Percentiles rank a stretch among this genome's conserved stretches.
phyloP scores from a whole-genome alignment of 2,329 filamentous ascomycete species.

The Diaporthe velutina region DNA sequence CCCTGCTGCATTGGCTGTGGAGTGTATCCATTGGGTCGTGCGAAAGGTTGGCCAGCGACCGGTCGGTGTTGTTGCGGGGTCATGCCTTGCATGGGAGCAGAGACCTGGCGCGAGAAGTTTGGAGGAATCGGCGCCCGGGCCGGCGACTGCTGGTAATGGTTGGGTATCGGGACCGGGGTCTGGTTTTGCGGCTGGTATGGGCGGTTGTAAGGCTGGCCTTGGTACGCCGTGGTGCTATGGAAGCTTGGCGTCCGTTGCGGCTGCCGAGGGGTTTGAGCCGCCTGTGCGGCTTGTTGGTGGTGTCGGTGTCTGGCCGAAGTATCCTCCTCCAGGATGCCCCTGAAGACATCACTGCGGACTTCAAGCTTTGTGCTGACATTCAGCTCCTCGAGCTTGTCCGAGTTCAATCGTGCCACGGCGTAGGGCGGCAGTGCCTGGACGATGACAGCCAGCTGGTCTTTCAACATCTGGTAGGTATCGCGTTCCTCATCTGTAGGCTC shows the following conservation, averaged over 20 bases:
- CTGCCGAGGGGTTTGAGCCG: constrained; percentile 48
- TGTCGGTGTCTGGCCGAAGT: constrained; percentile 64
- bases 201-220: constrained; percentile 58
- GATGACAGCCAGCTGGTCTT: constrained; percentile 79
- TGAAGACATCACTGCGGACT: constrained; percentile 79
- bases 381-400: constrained; percentile 85
- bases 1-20: constrained; percentile 64
- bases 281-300: constrained; percentile 52
- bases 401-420: constrained; percentile 87
- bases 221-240: constrained; percentile 54
- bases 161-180: constrained; percentile 56
- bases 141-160: constrained; percentile 61
- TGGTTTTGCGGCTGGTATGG: constrained; percentile 64
- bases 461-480: constrained; percentile 78
- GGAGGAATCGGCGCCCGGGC: constrained; percentile 55
- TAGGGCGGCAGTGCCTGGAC: constrained; percentile 84
- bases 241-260: constrained; percentile 54
- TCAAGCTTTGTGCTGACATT: constrained; percentile 85
- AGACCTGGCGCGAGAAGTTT: constrained; percentile 52
- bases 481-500: constrained; percentile 73
- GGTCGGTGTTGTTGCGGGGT: constrained; percentile 55
- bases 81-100: constrained; percentile 53
- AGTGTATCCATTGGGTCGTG: constrained; percentile 62
- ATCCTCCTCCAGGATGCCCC: constrained; percentile 87
- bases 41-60: constrained; percentile 60